Percentiles rank a stretch among this genome's conserved stretches.
Conservation (phyloP, 2,329 filamentous ascomycete genomes). For the Penicillium freii region DNA sequence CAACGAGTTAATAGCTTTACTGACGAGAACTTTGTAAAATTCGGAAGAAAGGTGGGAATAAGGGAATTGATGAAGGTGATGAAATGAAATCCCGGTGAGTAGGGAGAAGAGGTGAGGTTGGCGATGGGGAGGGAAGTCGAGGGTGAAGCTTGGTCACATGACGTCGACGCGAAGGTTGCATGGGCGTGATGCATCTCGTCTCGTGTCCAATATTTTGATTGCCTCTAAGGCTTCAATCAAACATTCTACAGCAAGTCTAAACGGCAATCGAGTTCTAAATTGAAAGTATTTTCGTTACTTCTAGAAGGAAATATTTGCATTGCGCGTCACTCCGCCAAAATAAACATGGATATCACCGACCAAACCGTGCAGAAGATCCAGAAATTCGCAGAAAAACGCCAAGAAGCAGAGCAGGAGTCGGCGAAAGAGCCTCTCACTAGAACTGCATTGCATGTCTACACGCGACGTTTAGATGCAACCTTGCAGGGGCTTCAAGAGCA, state of each 20-base stretch:
- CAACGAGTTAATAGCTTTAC: neutral
- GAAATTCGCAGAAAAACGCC: conserved; percentile 35
- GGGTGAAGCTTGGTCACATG: conserved; percentile 9
- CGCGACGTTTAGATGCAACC: conserved; percentile 59
- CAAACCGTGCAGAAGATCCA: conserved; percentile 35
- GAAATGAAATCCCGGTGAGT: neutral
- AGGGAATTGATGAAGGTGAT: neutral
- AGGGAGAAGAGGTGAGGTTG: conserved; percentile 6
- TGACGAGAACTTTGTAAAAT: neutral
- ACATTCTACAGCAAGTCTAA: neutral
- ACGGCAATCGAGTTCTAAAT: neutral
- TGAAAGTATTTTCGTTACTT: neutral
- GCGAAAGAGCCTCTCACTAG: conserved; percentile 28
- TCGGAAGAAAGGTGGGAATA: neutral
- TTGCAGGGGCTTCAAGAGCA: conserved; percentile 63
- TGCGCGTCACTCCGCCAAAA: neutral
- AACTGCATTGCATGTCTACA: conserved; percentile 35
- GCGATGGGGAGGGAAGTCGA: conserved; percentile 5
- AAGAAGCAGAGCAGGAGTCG: conserved; percentile 36
- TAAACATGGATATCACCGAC: conserved; percentile 33
- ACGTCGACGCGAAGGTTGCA: conserved; percentile 4
- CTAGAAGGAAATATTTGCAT: neutral
- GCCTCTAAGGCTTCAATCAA: neutral
- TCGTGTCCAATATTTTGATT: conserved; percentile 5
- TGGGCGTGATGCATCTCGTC: neutral